Conservation (phyloP, 768 basidiomycete genomes). For the Kwoniella heveanensis region DNA sequence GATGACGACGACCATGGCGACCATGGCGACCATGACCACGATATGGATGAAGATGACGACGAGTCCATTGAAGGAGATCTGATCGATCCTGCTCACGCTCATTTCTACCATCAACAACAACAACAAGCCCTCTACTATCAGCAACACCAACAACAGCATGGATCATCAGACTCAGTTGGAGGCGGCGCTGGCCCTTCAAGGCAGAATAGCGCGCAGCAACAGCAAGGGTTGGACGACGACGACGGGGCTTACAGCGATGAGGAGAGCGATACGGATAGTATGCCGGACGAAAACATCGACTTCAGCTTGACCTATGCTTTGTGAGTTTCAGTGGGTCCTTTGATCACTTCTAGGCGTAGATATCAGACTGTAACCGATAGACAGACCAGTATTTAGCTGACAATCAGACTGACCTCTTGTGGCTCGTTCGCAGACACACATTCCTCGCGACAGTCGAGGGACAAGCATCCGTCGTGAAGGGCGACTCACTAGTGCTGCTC, state of each 20-base stretch:
- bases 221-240: slow-evolving; percentile 23
- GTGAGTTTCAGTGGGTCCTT: slow-evolving; percentile 59
- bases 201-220: slow-evolving; percentile 1
- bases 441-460: slow-evolving; percentile 98
- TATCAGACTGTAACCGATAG: slow-evolving; percentile 60
- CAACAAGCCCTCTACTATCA: slow-evolving; percentile 46
- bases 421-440: slow-evolving; percentile 66
- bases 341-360: neutral
- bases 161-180: neutral
- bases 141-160: slow-evolving; percentile 40
- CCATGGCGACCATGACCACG: neutral
- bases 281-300: slow-evolving; percentile 57
- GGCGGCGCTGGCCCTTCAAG: slow-evolving; percentile 9
- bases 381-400: slow-evolving; percentile 45
- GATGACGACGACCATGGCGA: slow-evolving; percentile 66
- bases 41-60: slow-evolving; percentile 57
- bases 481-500: slow-evolving; percentile 92
- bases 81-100: slow-evolving; percentile 56
- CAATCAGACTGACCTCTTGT: slow-evolving; percentile 58
- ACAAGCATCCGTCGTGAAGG: slow-evolving; percentile 97
- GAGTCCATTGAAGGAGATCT: slow-evolving; percentile 66
- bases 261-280: slow-evolving; percentile 45
- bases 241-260: slow-evolving; percentile 43
- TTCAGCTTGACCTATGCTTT: slow-evolving; percentile 55
- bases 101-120: slow-evolving; percentile 41